A percentile compares a stretch with the other conserved stretches of the same genome.
Conservation (phyloP, 2,329 filamentous ascomycete species). For the Neofusicoccum kwambonambiense region DNA sequence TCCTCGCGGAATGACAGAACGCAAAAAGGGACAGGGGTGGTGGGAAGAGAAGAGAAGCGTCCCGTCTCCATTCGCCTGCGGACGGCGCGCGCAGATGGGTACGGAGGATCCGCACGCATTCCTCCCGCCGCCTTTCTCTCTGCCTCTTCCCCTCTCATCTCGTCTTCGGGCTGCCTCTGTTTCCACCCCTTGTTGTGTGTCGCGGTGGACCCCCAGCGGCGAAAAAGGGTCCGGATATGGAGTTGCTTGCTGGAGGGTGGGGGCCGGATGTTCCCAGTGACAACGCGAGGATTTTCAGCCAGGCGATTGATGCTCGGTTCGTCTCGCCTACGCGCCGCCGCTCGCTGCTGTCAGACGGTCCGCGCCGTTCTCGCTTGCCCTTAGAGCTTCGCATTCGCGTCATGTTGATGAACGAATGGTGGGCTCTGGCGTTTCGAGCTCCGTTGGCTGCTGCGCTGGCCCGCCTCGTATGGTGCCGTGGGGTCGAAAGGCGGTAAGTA, state of each 20-base stretch:
- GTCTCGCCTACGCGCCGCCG: background rate
- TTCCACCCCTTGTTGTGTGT: background rate
- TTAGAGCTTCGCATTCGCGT: background rate
- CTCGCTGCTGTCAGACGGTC: background rate
- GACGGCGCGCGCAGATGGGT: too few species aligned
- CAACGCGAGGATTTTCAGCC: background rate
- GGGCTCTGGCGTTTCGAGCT: too few species aligned
- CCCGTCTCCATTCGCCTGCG: too few species aligned
- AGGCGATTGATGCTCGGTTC: background rate
- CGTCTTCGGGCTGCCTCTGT: background rate
- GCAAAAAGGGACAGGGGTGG: too few species aligned
- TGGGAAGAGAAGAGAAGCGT: too few species aligned
- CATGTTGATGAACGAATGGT: background rate
- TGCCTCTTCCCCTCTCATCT: background rate
- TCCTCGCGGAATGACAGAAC: too few species aligned
- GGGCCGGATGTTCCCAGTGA: background rate
- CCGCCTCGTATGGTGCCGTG: too few species aligned
- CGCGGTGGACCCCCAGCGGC: background rate
- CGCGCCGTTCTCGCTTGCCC: background rate
- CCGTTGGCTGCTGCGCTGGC: too few species aligned
- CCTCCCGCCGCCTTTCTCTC: too few species aligned
- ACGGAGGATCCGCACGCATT: too few species aligned
- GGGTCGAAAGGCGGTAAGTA: too few species aligned
- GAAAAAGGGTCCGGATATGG: background rate
- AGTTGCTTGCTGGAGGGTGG: background rate